Evolutionary conservation across 306 rosid species (phyloP).

Genomic region (Rosa chinensis): DNA sequence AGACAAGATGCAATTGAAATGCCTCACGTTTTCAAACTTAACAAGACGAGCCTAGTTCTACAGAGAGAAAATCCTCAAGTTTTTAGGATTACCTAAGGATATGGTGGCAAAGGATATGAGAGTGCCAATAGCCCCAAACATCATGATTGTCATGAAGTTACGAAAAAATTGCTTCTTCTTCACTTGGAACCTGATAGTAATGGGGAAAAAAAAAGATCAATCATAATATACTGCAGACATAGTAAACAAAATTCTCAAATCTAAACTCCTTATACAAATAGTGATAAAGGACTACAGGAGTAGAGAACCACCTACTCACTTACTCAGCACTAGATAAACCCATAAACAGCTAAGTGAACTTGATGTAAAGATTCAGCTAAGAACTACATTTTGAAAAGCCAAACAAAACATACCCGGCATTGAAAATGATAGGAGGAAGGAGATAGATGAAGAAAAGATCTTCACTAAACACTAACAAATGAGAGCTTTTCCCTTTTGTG

Average conservation of each 20-base stretch:
- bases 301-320: not conserved
- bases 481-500: constrained; percentile 89
- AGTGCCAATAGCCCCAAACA: constrained; percentile 92
- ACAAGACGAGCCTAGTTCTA: not conserved
- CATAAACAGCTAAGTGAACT: not conserved
- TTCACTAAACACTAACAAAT: constrained; percentile 71
- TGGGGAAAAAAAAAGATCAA: constrained; percentile 9
- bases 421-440: constrained; percentile 97
- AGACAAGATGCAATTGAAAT: not conserved
- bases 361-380: not conserved
- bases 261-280: not conserved
- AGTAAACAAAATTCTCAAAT: not conserved
- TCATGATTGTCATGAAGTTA: constrained; percentile 84
- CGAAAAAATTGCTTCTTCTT: constrained; percentile 96
- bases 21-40: not conserved
- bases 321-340: not conserved
- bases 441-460: constrained; percentile 96
- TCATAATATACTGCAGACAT: constrained; percentile 6
- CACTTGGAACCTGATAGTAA: constrained; percentile 77
- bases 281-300: not conserved
- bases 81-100: constrained; percentile 62
- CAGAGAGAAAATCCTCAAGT: not conserved
- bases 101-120: constrained; percentile 83
- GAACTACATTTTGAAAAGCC: not conserved
- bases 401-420: constrained; percentile 70